Percentiles rank a stretch among this genome's conserved stretches.
These are phyloP conservation scores for Debaryomyces tyrocola DNA, from an alignment of 805 yeast genomes.

Conservation along the genomic window DNA sequence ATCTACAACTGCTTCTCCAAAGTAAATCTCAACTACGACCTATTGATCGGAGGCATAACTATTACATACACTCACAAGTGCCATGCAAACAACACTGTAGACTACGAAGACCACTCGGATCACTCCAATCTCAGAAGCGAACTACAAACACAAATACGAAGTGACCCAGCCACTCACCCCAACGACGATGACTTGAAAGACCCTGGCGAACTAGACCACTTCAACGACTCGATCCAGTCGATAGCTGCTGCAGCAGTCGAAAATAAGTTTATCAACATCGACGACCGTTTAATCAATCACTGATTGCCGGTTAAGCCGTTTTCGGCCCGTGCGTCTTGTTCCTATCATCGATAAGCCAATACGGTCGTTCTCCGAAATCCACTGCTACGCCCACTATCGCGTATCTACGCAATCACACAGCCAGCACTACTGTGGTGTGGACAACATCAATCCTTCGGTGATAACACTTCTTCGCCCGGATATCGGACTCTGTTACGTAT, in stretches of 20 bases:
- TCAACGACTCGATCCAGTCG: neutral
- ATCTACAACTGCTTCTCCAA: conserved; percentile 5
- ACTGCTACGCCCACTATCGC: too few relatives aligned
- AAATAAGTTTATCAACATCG: conserved; percentile 1
- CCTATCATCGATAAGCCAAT: too few relatives aligned
- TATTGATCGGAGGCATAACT: conserved; percentile 1
- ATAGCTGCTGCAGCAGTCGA: conserved; percentile 2
- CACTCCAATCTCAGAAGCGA: neutral
- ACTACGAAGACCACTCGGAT: neutral
- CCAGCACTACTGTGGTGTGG: too few relatives aligned
- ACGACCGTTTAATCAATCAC: neutral
- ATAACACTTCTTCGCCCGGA: too few relatives aligned
- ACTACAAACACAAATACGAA: neutral
- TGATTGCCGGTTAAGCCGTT: too few relatives aligned
- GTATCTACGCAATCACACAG: too few relatives aligned
- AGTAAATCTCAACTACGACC: conserved; percentile 4
- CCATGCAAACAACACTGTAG: neutral
- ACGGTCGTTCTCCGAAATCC: too few relatives aligned
- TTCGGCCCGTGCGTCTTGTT: too few relatives aligned
- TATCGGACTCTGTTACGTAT: too few relatives aligned
- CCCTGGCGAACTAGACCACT: neutral
- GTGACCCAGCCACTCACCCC: neutral
- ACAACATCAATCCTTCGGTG: too few relatives aligned
- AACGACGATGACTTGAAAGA: neutral
- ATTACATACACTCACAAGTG: conserved; percentile 3